Conservation (phyloP, 352 stramenopile genomes). For the Phytophthora tubulina region DNA sequence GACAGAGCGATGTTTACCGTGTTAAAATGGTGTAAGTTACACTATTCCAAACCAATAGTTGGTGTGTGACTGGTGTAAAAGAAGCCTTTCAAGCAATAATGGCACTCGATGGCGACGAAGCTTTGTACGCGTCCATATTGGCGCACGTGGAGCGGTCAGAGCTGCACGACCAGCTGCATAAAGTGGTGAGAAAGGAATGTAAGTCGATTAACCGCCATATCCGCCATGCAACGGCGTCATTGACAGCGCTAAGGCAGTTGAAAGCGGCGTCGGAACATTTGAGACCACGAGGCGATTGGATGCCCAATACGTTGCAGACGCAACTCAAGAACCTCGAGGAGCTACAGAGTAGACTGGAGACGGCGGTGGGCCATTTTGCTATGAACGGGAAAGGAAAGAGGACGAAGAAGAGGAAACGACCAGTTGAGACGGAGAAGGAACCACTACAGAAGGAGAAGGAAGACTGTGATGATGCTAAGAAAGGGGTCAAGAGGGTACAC, state of each 20-base stretch:
- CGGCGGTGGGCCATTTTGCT: slow-evolving; percentile 4
- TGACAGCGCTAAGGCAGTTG: slow-evolving; percentile 40
- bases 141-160: slow-evolving; percentile 33
- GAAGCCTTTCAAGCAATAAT: not conserved
- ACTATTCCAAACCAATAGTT: too few relatives aligned
- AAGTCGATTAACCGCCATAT: slow-evolving; percentile 14
- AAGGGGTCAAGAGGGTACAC: not conserved
- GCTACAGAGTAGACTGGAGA: slow-evolving; percentile 13
- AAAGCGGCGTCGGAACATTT: slow-evolving; percentile 34
- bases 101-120: slow-evolving; percentile 24
- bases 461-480: not conserved
- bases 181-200: slow-evolving; percentile 30
- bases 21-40: too few relatives aligned
- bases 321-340: slow-evolving; percentile 31
- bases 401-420: slow-evolving; percentile 28
- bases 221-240: slow-evolving; percentile 14
- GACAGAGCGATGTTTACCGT: too few relatives aligned
- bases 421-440: not conserved
- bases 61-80: too few relatives aligned
- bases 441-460: not conserved
- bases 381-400: slow-evolving; percentile 1
- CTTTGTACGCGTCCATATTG: slow-evolving; percentile 50
- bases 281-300: slow-evolving; percentile 33
- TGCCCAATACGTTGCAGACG: slow-evolving; percentile 6
- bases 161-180: slow-evolving; percentile 29